Conservation (phyloP, 768 basidiomycete species). For the Dentipellis sp. region DNA sequence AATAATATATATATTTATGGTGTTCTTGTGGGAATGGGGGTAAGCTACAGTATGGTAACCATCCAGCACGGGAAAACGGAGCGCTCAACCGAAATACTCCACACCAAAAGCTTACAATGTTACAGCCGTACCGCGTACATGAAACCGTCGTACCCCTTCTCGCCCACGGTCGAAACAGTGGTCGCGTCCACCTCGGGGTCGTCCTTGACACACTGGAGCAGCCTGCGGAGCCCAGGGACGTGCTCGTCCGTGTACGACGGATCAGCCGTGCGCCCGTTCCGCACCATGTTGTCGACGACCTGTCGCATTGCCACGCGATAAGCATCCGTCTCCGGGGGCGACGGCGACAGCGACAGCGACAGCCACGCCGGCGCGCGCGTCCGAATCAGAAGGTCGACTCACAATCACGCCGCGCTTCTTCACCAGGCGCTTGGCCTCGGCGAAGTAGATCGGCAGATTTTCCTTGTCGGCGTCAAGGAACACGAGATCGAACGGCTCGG, state of each 20-base stretch:
- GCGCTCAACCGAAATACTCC: no score
- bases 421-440: conserved; percentile 49
- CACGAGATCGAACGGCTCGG: conserved; percentile 48
- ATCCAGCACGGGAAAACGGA: no score
- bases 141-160: conserved; percentile 26
- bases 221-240: conserved; percentile 4
- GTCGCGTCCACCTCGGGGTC: conserved; percentile 33
- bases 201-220: conserved; percentile 36
- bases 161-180: conserved; percentile 25
- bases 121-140: conserved; percentile 17
- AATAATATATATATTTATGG: no score
- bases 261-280: not conserved
- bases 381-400: conserved; percentile 16
- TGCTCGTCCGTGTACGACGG: not conserved
- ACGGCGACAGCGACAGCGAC: not conserved
- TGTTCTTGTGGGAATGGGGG: no score
- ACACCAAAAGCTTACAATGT: not conserved
- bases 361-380: not conserved
- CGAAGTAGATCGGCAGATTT: conserved; percentile 45
- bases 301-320: not conserved
- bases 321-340: no score
- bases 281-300: not conserved
- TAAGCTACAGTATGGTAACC: no score
- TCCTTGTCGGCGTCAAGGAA: conserved; percentile 72
- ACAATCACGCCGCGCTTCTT: conserved; percentile 55